phyloP scores from a whole-genome alignment of 495 filamentous ascomycete genomes.

The Delitschia confertaspora region DNA sequence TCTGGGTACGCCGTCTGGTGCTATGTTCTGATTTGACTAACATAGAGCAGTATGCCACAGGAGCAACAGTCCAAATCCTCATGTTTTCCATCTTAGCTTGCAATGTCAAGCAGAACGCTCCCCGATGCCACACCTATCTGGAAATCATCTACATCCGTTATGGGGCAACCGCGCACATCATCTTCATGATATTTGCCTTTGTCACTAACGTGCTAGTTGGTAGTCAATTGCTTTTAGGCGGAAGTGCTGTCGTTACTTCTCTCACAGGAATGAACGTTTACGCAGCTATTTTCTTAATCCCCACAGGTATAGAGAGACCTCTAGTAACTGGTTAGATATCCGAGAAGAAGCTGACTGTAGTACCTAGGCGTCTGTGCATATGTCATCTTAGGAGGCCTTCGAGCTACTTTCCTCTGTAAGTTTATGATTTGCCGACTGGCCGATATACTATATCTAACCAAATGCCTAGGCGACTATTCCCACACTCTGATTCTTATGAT shows the following conservation, averaged over 20 bases:
- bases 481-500: constrained; percentile 31
- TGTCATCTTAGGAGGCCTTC: constrained; percentile 28
- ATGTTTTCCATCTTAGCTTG: constrained; percentile 29
- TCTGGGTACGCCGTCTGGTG: constrained; percentile 5
- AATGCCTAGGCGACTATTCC: constrained; percentile 20
- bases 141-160: constrained; percentile 29
- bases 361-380: constrained; percentile 26
- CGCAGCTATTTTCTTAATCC: constrained; percentile 30
- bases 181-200: constrained; percentile 30
- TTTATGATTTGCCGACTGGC: background rate
- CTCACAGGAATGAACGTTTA: constrained; percentile 31
- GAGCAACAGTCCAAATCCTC: constrained; percentile 33
- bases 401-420: constrained; percentile 30
- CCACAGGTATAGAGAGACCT: constrained; percentile 8
- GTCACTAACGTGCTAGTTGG: constrained; percentile 30
- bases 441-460: background rate
- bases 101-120: constrained; percentile 30
- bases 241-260: constrained; percentile 27
- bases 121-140: constrained; percentile 29
- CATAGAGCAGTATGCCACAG: constrained; percentile 23
- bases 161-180: constrained; percentile 23
- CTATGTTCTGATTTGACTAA: background rate
- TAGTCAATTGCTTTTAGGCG: constrained; percentile 28
- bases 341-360: background rate
- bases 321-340: background rate